Base-by-base conservation (phyloP, 768 basidiomycete species). In the Trametes meyenii region DNA sequence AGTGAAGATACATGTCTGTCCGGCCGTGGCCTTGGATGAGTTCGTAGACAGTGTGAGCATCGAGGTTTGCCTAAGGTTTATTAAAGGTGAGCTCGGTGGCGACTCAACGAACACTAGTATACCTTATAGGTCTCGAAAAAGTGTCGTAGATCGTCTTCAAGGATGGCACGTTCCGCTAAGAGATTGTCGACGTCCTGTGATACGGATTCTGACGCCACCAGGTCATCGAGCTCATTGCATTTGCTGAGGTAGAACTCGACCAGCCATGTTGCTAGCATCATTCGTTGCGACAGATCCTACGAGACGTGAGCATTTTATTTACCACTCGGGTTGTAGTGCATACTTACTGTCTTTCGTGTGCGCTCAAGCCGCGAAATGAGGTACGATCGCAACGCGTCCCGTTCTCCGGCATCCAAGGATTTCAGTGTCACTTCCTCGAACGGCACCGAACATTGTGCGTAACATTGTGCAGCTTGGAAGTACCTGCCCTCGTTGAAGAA, bases 241-340 rank as follows among this genome's bases (percentile, higher is more conserved):
- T 97, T 98, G 75, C 91, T 91, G 16, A 99, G 85, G 71, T 95
- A 98, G 65, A 98, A 94, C 74, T 99, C 97, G 33, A 97, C 89
- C 13, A 99, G 85, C 97, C 97, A 99, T 0, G 95, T 98, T 17
- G 97, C 96, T 19, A 99, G 78, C 87, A 98, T 94, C 89, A 95
- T 95, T 42, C 97, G 84, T 72, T 98, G 96, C 0, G 94, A 95
- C 40, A 90, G 67, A 68, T 97, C 94, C 96, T 98, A 58, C 13
- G 24, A 29, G 39, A 2, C 29, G 38, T 29, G 3, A 48, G 52
- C 49, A 40, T 42, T 29, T 13, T 58, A 40, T 43, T n/a, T n/a
- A n/a, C n/a, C n/a, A n/a, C n/a, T 44, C 48, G 3, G 2, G 23
- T 19, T 26, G 24, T 4, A 26, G 33, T 17, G 19, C 13, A 13